Evolutionary conservation across 257 asterid genomes (phyloP), one percentile per base, ranked within the genome.

Genomic region (Lycium ferocissimum): DNA sequence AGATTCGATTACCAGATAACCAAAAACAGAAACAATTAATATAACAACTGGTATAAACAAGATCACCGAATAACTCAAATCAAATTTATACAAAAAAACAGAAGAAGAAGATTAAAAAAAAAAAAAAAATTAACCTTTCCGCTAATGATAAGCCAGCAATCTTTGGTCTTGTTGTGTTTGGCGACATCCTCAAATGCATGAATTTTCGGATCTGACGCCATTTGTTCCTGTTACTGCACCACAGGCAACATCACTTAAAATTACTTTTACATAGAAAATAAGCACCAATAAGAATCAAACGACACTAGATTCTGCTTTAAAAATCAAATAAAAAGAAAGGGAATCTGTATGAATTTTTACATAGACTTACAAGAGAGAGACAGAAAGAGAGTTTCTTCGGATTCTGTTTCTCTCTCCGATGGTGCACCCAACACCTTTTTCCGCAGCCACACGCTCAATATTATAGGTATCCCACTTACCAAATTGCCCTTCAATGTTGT

Each of bases 131-230:
- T 65, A 86, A 95, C 99, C 97, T 95, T 95, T 87, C 99, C 99
- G 38, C 84, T 72, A 70, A 95, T 92, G 75, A 95, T 80, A 26
- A 95, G 92, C 99, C 99, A 95, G 82, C 99, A 95, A 89, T 95
- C 99, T 88, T 94, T 92, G 18, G 86, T 90, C 90, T 88, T 89
- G 92, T 92, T 91, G 85, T 95, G 99, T 92, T 92, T 91, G 49
- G 87, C 87, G 83, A 93, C 98, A 59, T 95, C 99, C 83, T 93
- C 97, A 85, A 91, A 95, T 67, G 63, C 10, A 88, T 84, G 88
- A 83, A 90, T 40, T 82, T 91, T 92, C 81, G 86, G 88, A 93
- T 91, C 94, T 75, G 98, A 84, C 57, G 90, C 93, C 99, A 94
- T 94, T 2, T 63, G 67, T 82, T 15, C 80, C 85, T 71, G 67